A percentile compares a stretch with the other conserved stretches of the same genome.
phyloP scores from a whole-genome alignment of 1,284 basidiomycete genomes.

The Rugosomyces carneus region DNA sequence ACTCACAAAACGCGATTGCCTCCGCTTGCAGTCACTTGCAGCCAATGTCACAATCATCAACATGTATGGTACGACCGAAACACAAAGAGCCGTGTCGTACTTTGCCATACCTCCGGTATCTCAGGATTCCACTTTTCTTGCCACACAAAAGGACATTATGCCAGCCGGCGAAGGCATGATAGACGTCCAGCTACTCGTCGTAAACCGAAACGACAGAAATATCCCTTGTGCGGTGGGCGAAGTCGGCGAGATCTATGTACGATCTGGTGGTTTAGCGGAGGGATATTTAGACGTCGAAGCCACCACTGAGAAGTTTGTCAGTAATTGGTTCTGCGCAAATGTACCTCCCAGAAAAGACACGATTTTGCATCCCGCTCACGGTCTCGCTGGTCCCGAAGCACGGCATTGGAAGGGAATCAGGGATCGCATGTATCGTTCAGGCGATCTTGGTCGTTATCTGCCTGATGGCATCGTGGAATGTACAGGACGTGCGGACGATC shows the following conservation, averaged over 20 bases:
- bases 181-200: conserved; percentile 95
- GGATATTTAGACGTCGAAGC: conserved; percentile 88
- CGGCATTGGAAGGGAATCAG: conserved; percentile 94
- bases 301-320: conserved; percentile 87
- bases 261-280: conserved; percentile 93
- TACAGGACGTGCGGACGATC: conserved; percentile 96
- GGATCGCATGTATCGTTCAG: conserved; percentile 97
- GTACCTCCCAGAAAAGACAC: conserved; percentile 59
- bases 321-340: conserved; percentile 80
- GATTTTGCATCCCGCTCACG: conserved; percentile 54
- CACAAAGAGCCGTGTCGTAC: conserved; percentile 97
- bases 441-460: conserved; percentile 93
- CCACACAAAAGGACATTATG: conserved; percentile 97
- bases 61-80: conserved; percentile 99
- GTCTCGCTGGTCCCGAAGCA: conserved; percentile 63
- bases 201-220: conserved; percentile 88
- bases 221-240: conserved; percentile 94
- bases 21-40: conserved; percentile 90
- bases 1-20: conserved; percentile 97
- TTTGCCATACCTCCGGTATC: conserved; percentile 89
- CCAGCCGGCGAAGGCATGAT: conserved; percentile 98
- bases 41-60: conserved; percentile 94
- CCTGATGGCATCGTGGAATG: conserved; percentile 96
- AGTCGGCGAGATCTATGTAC: conserved; percentile 98
- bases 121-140: conserved; percentile 84